Percentiles rank a stretch among this genome's conserved stretches.
Evolutionary conservation across 225 moss, liverwort and hornwort genomes (phyloP).

Genomic region (Bryoerythrophyllum caledonicum): DNA sequence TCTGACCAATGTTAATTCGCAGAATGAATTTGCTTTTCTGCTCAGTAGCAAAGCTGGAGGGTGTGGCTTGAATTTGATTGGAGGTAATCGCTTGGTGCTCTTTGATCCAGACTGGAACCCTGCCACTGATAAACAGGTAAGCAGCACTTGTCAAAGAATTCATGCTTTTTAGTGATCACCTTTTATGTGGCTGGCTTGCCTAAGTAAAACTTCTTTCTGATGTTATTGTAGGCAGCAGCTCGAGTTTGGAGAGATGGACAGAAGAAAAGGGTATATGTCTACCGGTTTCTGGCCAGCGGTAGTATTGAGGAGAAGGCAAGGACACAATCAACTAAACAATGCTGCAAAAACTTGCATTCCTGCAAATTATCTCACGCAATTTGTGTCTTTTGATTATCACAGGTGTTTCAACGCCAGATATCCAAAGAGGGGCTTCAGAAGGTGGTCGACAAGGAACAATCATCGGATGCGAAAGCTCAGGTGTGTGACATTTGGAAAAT

Average conservation of each 20-base stretch:
- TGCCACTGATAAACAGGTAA: slow-evolving; percentile 97
- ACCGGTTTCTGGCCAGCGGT: slow-evolving; percentile 92
- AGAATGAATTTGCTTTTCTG: slow-evolving; percentile 98
- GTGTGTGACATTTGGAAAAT: slow-evolving; percentile 37
- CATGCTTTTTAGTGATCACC: neutral
- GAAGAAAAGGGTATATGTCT: slow-evolving; percentile 91
- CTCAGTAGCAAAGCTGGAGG: slow-evolving; percentile 99
- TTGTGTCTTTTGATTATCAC: slow-evolving; percentile 22
- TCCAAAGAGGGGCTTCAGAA: slow-evolving; percentile 98
- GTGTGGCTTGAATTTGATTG: slow-evolving; percentile 94
- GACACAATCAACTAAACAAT: neutral
- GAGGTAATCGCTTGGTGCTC: slow-evolving; percentile 94
- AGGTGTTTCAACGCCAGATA: slow-evolving; percentile 98
- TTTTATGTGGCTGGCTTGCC: slow-evolving; percentile 1
- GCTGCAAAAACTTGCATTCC: slow-evolving; percentile 5
- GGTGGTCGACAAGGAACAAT: slow-evolving; percentile 95
- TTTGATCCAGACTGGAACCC: slow-evolving; percentile 99
- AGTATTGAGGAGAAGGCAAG: slow-evolving; percentile 97
- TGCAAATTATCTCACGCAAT: slow-evolving; percentile 14
- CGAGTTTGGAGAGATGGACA: slow-evolving; percentile 98
- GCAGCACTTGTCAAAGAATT: neutral
- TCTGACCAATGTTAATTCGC: slow-evolving; percentile 26
- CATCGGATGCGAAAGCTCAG: slow-evolving; percentile 82
- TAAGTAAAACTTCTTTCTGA: slow-evolving; percentile 5
- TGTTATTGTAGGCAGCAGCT: slow-evolving; percentile 72